Evolutionary conservation across 805 yeast genomes (phyloP), one percentile per base, ranked within the genome.

Genomic region (Sugiyamaella qingdaonensis): DNA sequence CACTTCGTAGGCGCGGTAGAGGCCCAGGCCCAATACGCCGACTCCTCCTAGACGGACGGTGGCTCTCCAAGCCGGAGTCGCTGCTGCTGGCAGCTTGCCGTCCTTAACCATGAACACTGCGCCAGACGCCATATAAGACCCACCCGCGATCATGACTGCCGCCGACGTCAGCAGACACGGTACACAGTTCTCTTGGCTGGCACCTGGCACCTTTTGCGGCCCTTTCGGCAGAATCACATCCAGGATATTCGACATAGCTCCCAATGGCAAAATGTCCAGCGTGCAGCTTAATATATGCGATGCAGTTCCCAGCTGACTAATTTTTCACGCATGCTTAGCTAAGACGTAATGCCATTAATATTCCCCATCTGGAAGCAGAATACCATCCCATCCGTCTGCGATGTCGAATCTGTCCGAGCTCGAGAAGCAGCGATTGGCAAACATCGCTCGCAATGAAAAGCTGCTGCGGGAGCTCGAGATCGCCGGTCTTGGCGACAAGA

Each of bases 371-470:
- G 29, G 29, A 24, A 24, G 7, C 29, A 24, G 7, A n/a, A n/a
- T n/a, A n/a, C n/a, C n/a, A n/a, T n/a, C n/a, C 29, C 29, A 24
- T n/a, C 29, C 29, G 29, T 7, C 29, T 24, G 29, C 29, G 29
- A 64, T 63, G 64, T 13, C 37, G 16, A 34, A 4, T 3, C 59
- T 53, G 42, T 61, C 67, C 35, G 70, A 65, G 19, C 54, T 68
- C 32, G 73, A 68, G 51, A 57, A 57, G 36, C 62, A 64, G 55
- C 49, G 73, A 27, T 60, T 52, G 43, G 69, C 63, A 35, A 68
- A 68, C 64, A 94, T 92, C 55, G 87, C 82, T 58, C 76, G 98
- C 48, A 94, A 92, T 69, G 82, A 83, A 66, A 87, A 82, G 58
- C 77, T 91, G 21, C 73, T 92, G 49, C 76, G 80, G 60, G 81